These are phyloP conservation scores for Mucor circinelloides DNA, from an alignment of 371 early-diverging fungal species.

Conservation along the genomic window DNA sequence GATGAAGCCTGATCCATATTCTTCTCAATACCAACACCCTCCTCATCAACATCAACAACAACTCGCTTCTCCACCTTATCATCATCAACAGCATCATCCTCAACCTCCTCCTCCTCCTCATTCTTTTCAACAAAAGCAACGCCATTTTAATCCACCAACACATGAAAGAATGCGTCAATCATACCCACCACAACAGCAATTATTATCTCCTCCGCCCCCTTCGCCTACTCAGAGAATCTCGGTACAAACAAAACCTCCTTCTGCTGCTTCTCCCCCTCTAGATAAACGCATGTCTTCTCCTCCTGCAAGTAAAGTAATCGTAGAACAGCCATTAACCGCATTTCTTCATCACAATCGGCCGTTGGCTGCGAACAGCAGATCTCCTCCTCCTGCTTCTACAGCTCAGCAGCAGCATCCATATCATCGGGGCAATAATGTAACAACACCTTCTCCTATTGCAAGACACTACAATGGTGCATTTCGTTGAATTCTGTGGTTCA, in stretches of 20 bases:
- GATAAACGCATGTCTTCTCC: not conserved
- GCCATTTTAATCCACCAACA: not conserved
- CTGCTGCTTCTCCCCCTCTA: not conserved
- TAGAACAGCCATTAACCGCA: constrained; percentile 27
- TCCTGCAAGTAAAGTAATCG: constrained; percentile 7
- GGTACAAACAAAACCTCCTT: not conserved
- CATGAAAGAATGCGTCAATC: not conserved
- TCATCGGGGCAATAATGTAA: not conserved
- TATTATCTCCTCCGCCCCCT: not conserved
- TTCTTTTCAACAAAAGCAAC: not conserved
- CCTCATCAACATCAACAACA: not conserved
- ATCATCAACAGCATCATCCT: not conserved
- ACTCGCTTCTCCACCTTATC: not conserved
- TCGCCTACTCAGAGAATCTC: not conserved
- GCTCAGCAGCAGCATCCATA: not conserved
- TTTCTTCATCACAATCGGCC: constrained; percentile 13
- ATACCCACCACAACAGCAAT: not conserved
- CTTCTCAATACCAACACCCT: not conserved
- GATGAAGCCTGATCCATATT: not conserved
- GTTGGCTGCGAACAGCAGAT: not conserved
- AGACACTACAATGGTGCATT: not conserved
- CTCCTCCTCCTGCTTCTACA: not conserved
- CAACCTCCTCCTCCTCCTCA: not conserved
- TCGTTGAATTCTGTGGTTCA: not conserved
- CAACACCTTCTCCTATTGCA: not conserved